Base-by-base conservation (phyloP, 805 yeast genomes). In the Isabelozyma pseudorhagii region DNA sequence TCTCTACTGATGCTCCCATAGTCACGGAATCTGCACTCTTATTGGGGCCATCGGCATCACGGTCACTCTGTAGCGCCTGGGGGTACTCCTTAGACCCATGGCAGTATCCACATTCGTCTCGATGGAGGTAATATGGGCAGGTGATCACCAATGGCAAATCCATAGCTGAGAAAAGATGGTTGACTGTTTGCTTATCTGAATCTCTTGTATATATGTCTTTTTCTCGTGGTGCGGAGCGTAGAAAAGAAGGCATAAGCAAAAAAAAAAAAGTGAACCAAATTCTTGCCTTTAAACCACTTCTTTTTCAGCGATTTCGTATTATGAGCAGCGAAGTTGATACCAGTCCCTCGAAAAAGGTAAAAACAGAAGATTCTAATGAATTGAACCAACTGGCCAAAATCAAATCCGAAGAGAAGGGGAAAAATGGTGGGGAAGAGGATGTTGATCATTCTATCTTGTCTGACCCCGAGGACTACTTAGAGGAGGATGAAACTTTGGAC, bases 31-130 rank as follows among this genome's bases (percentile, higher is more conserved):
- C 31, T 4, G 59, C 54, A 18, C 40, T 52, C 15, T 21, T 46
- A 5, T 39, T 43, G 36, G 36, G 36, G n/a, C 36, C 36, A 5
- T 31, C 36, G 36, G n/a, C n/a, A 38, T 41, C 38, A 14, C 44
- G 21, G 4, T 42, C 45, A 42, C 45, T 42, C 8, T 11, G 38
- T 6, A 42, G 38, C 5, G 45, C 67, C 52, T 65, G 72, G 25
- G 70, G 68, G 36, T 68, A 68, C 15, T 61, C 66, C 51, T 79
- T 74, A 3, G 59, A 50, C n/a, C 80, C 79, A 31, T 76, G 71
- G 59, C 96, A 89, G 62, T 89, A 89, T 0, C 96, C 96, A 65
- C 96, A 89, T 11, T 77, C 71, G 1, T 60, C 53, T 17, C 75
- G 76, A 1, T 64, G 58, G 27, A 78, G 60, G 62, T 78, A 78